Percentiles rank a stretch among this genome's conserved stretches.
These are phyloP conservation scores for Wallemia hederae DNA, from an alignment of 1,284 basidiomycete species.

Conservation along the genomic window DNA sequence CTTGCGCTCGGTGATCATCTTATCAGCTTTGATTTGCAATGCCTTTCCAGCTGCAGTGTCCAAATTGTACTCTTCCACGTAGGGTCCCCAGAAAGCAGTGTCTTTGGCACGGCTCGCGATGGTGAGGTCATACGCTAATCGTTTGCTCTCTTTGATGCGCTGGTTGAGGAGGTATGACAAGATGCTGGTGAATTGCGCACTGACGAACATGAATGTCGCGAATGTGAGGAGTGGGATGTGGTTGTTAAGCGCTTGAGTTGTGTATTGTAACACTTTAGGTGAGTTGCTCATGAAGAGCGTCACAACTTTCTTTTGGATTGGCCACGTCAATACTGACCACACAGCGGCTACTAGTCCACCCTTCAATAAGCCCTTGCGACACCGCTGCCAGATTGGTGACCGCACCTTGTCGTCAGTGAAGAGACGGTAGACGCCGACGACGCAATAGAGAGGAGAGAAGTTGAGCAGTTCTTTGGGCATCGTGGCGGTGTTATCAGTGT, in stretches of 20 bases:
- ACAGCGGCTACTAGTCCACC: not conserved
- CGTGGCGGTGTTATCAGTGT: too few relatives aligned
- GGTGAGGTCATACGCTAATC: conserved; percentile 41
- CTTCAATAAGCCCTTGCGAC: not conserved
- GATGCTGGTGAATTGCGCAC: conserved; percentile 38
- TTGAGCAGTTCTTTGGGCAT: conserved; percentile 25
- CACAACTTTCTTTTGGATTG: conserved; percentile 32
- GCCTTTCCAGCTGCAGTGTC: not conserved
- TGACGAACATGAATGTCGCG: conserved; percentile 35
- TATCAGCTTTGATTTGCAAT: not conserved
- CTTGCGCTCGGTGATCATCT: not conserved
- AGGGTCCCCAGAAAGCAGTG: conserved; percentile 52
- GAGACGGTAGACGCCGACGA: conserved; percentile 42
- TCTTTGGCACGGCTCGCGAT: conserved; percentile 47
- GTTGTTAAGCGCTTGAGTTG: not conserved
- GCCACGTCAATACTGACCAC: conserved; percentile 31
- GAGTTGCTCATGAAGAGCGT: conserved; percentile 11
- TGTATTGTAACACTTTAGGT: not conserved
- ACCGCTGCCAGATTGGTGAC: conserved; percentile 29
- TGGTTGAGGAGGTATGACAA: conserved; percentile 45
- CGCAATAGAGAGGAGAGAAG: conserved; percentile 39
- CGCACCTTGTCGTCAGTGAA: conserved; percentile 33
- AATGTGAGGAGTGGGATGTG: not conserved
- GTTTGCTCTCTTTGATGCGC: conserved; percentile 44
- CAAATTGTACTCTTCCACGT: conserved; percentile 26